These are phyloP conservation scores for Microstegium vimineum DNA, from an alignment of 176 grass and related monocot species.

Conservation along the genomic window DNA sequence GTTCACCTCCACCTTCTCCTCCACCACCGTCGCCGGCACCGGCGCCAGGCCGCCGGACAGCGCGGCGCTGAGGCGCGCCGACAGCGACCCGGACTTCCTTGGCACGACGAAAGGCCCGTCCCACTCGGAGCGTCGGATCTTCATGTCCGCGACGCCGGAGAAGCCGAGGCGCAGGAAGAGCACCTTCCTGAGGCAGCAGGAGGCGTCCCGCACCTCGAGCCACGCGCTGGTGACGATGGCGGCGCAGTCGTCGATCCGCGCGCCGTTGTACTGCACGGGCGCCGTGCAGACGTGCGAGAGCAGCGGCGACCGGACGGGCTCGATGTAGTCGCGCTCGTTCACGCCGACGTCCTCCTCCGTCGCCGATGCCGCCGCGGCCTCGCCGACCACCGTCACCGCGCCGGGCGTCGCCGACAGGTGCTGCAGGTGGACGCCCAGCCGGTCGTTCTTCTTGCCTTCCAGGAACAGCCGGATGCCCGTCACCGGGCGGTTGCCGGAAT, in stretches of 20 bases:
- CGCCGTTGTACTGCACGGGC: conserved; percentile 61
- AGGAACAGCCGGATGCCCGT: conserved; percentile 82
- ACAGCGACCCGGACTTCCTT: conserved; percentile 60
- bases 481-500: conserved; percentile 68
- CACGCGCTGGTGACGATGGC: conserved; percentile 79
- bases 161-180: conserved; percentile 82
- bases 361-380: background rate
- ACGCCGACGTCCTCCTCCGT: conserved; percentile 1
- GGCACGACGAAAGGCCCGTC: conserved; percentile 36
- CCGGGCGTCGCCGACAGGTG: conserved; percentile 56
- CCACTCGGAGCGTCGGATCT: conserved; percentile 89
- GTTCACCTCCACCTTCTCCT: conserved; percentile 69
- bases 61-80: conserved; percentile 49
- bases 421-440: conserved; percentile 78
- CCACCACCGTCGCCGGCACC: background rate
- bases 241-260: conserved; percentile 68
- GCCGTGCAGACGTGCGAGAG: conserved; percentile 88
- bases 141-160: conserved; percentile 62
- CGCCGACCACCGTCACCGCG: conserved; percentile 40
- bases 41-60: conserved; percentile 33
- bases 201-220: conserved; percentile 81
- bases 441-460: conserved; percentile 72
- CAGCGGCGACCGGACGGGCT: conserved; percentile 59
- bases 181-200: conserved; percentile 75
- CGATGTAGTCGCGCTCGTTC: conserved; percentile 56